Conservation (phyloP, 2,329 filamentous ascomycete species). For the Alternaria solani region DNA sequence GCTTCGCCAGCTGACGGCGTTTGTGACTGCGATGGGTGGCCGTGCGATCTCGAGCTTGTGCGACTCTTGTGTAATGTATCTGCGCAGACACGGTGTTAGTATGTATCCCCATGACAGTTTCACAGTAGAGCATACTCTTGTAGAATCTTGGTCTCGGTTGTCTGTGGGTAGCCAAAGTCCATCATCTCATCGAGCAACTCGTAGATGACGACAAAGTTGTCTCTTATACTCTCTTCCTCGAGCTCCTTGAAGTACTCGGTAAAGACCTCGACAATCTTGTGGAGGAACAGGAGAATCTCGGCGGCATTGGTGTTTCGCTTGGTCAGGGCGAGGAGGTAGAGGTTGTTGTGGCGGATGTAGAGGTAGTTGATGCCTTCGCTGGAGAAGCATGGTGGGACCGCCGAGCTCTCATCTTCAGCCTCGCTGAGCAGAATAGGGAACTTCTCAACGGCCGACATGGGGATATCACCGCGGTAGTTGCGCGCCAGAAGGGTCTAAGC, state of each 20-base stretch:
- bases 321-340: constrained; percentile 95
- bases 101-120: accelerated
- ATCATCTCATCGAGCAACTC: constrained; percentile 99
- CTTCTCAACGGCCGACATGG: constrained; percentile 98
- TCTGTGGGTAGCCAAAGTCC: constrained; percentile 99
- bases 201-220: constrained; percentile 99
- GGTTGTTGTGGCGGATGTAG: constrained; percentile 99
- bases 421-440: constrained; percentile 96
- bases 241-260: constrained; percentile 99
- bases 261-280: constrained; percentile 98
- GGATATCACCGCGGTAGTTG: constrained; percentile 98
- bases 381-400: constrained; percentile 96
- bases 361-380: constrained; percentile 99
- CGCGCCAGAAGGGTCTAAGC: constrained; percentile 91
- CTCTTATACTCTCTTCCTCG: constrained; percentile 97
- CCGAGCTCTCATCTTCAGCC: constrained; percentile 98
- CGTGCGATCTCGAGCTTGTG: constrained; percentile 97
- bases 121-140: constrained; percentile 70
- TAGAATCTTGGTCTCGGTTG: constrained; percentile 96
- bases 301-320: constrained; percentile 99
- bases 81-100: constrained; percentile 34
- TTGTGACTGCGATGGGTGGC: constrained; percentile 96
- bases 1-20: constrained; percentile 96
- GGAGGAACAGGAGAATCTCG: constrained; percentile 96
- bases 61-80: constrained; percentile 97